Percentiles rank a stretch among this genome's conserved stretches.
Evolutionary conservation across 441 rosid genomes (phyloP).

Genomic region (Gossypium gossypioides): DNA sequence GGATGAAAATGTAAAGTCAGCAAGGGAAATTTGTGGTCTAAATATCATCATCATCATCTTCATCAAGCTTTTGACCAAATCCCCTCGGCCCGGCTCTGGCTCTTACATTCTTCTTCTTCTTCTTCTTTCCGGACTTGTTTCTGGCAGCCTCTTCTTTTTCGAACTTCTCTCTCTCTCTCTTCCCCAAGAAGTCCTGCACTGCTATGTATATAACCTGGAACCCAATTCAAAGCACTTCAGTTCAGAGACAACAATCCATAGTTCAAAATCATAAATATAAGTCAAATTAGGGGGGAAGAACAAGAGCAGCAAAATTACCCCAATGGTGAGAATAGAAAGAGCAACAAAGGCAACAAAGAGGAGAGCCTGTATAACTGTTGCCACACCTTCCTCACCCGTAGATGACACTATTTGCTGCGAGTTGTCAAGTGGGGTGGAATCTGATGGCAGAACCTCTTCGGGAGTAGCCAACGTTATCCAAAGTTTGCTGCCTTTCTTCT

Average conservation of each 20-base stretch:
- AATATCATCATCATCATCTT: conserved; percentile 16
- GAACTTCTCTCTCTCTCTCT: conserved; percentile 64
- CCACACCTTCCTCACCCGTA: conserved; percentile 35
- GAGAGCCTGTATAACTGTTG: conserved; percentile 39
- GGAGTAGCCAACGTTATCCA: conserved; percentile 43
- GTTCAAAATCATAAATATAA: neutral
- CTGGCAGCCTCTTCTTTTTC: conserved; percentile 60
- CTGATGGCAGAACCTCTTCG: conserved; percentile 30
- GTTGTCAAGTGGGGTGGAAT: conserved; percentile 22
- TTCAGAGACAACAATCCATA: neutral
- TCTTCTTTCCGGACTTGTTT: conserved; percentile 52
- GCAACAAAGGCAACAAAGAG: conserved; percentile 54
- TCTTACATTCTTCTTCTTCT: conserved; percentile 38
- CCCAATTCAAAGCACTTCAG: neutral
- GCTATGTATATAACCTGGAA: conserved; percentile 63
- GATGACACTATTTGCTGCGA: conserved; percentile 32
- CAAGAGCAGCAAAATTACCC: conserved; percentile 31
- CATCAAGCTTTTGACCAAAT: conserved; percentile 61
- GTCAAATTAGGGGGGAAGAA: neutral
- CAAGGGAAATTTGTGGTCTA: neutral
- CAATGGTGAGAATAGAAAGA: conserved; percentile 63
- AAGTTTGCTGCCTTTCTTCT: conserved; percentile 6
- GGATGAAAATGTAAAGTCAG: neutral
- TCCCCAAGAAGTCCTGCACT: conserved; percentile 63
- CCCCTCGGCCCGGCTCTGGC: conserved; percentile 66